Evolutionary conservation across 2,329 filamentous ascomycete genomes (phyloP).

Genomic region (Ophiosphaerella narmari): DNA sequence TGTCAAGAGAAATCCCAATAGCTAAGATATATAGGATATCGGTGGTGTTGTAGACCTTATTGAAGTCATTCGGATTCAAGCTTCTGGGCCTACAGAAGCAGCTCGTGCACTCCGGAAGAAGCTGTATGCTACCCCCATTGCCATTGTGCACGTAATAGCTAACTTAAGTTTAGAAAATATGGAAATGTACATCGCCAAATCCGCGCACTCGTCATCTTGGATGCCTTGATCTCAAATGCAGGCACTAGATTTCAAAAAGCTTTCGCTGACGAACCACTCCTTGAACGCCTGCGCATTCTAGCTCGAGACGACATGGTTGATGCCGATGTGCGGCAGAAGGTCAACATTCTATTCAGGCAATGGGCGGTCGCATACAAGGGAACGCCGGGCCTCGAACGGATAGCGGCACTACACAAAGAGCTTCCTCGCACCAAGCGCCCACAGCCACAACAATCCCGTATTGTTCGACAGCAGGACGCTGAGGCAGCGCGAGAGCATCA

Average conservation of each 20-base stretch:
- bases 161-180: slow-evolving; percentile 70
- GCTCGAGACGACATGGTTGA: slow-evolving; percentile 86
- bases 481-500: slow-evolving; percentile 72
- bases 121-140: slow-evolving; percentile 60
- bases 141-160: slow-evolving; percentile 6
- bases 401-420: slow-evolving; percentile 78
- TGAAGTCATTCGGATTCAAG: slow-evolving; percentile 89
- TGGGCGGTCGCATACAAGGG: slow-evolving; percentile 85
- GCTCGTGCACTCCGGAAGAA: slow-evolving; percentile 95
- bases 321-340: slow-evolving; percentile 83
- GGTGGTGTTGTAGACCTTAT: slow-evolving; percentile 92
- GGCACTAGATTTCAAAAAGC: slow-evolving; percentile 82
- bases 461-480: slow-evolving; percentile 78
- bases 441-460: slow-evolving; percentile 74
- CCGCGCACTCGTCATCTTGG: slow-evolving; percentile 83
- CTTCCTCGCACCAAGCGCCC: slow-evolving; percentile 66
- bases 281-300: slow-evolving; percentile 87
- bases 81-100: slow-evolving; percentile 83
- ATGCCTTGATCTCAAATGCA: slow-evolving; percentile 93
- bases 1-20: neutral
- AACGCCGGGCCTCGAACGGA: slow-evolving; percentile 76
- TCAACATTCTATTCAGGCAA: slow-evolving; percentile 80
- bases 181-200: slow-evolving; percentile 92
- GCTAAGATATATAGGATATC: slow-evolving; percentile 56
- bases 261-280: slow-evolving; percentile 87